phyloP scores from a whole-genome alignment of 2,329 filamentous ascomycete genomes.

The Diplodia mutila region DNA sequence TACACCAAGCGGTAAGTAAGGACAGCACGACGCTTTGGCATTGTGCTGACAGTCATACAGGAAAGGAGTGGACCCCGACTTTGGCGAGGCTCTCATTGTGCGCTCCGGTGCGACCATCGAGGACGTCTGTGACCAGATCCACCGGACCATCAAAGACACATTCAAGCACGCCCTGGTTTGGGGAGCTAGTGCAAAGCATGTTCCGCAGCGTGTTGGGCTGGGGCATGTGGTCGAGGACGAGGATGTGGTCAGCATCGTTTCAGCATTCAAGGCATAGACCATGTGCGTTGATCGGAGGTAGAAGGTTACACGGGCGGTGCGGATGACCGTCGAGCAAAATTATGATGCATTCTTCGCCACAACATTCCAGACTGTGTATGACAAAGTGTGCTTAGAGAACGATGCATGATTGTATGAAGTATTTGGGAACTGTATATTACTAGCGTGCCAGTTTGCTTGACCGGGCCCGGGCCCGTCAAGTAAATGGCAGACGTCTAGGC shows the following conservation, averaged over 20 bases:
- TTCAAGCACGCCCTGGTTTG: conserved; percentile 99
- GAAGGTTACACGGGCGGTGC: conserved; percentile 64
- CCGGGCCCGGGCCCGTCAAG: too few relatives aligned
- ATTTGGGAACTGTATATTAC: not conserved
- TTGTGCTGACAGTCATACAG: too few relatives aligned
- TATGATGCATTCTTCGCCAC: not conserved
- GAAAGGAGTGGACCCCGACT: conserved; percentile 88
- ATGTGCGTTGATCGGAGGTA: conserved; percentile 42
- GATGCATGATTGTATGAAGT: too few relatives aligned
- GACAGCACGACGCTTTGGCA: too few relatives aligned
- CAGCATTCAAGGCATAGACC: conserved; percentile 32
- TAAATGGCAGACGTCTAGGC: not conserved
- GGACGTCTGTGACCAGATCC: conserved; percentile 95
- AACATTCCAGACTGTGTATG: not conserved
- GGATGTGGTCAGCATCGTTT: conserved; percentile 69
- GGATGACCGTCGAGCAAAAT: not conserved
- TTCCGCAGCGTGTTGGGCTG: conserved; percentile 90
- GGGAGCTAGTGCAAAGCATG: conserved; percentile 93
- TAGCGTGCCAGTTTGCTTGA: not conserved
- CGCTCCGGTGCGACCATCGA: conserved; percentile 86
- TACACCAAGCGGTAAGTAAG: conserved; percentile 99
- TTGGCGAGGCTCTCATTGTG: conserved; percentile 90
- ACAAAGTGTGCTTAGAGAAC: not conserved
- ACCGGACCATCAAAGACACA: conserved; percentile 92
- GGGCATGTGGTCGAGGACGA: conserved; percentile 75